Conservation (phyloP, 1,284 basidiomycete genomes). For the Trichosporon inkin region DNA sequence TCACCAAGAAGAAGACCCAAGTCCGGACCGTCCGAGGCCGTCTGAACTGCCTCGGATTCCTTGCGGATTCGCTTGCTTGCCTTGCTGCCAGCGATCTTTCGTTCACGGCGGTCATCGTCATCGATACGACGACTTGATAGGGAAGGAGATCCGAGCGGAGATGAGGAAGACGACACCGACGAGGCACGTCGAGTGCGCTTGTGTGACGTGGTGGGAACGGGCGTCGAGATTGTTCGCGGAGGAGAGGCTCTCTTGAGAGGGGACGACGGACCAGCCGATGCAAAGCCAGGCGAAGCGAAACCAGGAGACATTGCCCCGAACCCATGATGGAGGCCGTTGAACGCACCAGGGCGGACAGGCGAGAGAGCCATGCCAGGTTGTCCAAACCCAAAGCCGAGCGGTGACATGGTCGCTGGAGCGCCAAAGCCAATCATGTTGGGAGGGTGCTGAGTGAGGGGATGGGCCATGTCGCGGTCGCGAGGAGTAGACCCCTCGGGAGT, state of each 20-base stretch:
- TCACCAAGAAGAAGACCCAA: slow-evolving; percentile 43
- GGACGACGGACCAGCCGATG: slow-evolving; percentile 14
- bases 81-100: slow-evolving; percentile 21
- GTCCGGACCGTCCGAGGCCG: slow-evolving; percentile 30
- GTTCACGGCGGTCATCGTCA: slow-evolving; percentile 15
- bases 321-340: slow-evolving; percentile 7
- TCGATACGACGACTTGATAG: slow-evolving; percentile 23
- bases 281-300: slow-evolving; percentile 15
- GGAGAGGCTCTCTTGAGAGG: slow-evolving; percentile 15
- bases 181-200: slow-evolving; percentile 28
- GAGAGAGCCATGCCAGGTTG: slow-evolving; percentile 16
- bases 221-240: slow-evolving; percentile 17
- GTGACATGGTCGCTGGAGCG: slow-evolving; percentile 38
- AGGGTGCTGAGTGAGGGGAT: slow-evolving; percentile 45
- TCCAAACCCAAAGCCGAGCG: slow-evolving; percentile 43
- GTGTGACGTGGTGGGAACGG: slow-evolving; percentile 19
- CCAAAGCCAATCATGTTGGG: slow-evolving; percentile 40
- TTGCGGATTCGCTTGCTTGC: slow-evolving; percentile 32
- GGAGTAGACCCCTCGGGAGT: not conserved
- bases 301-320: slow-evolving; percentile 11
- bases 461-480: slow-evolving; percentile 34
- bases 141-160: slow-evolving; percentile 20
- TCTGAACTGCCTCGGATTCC: slow-evolving; percentile 10
- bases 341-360: slow-evolving; percentile 1
- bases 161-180: slow-evolving; percentile 30